Evolutionary conservation across 306 rosid species (phyloP).

Genomic region (Vigna mungo): DNA sequence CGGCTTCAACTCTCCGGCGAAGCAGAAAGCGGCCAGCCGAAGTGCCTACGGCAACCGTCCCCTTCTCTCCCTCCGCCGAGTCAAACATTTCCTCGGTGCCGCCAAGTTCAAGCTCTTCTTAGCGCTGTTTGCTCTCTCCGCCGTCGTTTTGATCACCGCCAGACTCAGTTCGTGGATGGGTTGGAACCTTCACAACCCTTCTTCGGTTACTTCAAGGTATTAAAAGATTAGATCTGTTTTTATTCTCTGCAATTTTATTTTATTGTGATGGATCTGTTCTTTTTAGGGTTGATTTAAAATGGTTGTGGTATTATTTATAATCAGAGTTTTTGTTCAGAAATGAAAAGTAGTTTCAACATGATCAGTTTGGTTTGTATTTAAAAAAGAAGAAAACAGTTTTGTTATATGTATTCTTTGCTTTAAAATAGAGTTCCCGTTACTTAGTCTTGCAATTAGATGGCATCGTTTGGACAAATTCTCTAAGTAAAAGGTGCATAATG

Average conservation of each 20-base stretch:
- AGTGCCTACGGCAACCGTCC: slow-evolving; percentile 41
- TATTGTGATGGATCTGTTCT: slow-evolving; percentile 3
- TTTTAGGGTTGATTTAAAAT: neutral
- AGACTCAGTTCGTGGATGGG: slow-evolving; percentile 58
- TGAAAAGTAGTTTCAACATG: no score
- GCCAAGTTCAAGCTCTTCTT: slow-evolving; percentile 53
- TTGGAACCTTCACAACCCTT: slow-evolving; percentile 55
- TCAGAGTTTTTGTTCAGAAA: no score
- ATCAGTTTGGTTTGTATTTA: no score
- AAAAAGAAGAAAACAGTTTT: no score
- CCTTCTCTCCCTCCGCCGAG: slow-evolving; percentile 47
- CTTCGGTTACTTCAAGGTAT: slow-evolving; percentile 56
- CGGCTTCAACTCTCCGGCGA: slow-evolving; percentile 61
- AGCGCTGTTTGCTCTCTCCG: slow-evolving; percentile 29
- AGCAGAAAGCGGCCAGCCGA: slow-evolving; percentile 61
- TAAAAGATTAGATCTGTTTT: neutral
- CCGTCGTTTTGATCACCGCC: slow-evolving; percentile 43
- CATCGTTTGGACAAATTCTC: slow-evolving; percentile 3
- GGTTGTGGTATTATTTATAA: no score
- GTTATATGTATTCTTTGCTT: neutral
- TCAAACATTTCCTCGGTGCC: slow-evolving; percentile 43
- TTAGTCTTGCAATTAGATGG: neutral
- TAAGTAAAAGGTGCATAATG: neutral
- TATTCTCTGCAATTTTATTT: slow-evolving; percentile 3
- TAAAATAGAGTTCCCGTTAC: neutral